phyloP scores from a whole-genome alignment of 345 rosid genomes.

The Eucalyptus erythrocorys region DNA sequence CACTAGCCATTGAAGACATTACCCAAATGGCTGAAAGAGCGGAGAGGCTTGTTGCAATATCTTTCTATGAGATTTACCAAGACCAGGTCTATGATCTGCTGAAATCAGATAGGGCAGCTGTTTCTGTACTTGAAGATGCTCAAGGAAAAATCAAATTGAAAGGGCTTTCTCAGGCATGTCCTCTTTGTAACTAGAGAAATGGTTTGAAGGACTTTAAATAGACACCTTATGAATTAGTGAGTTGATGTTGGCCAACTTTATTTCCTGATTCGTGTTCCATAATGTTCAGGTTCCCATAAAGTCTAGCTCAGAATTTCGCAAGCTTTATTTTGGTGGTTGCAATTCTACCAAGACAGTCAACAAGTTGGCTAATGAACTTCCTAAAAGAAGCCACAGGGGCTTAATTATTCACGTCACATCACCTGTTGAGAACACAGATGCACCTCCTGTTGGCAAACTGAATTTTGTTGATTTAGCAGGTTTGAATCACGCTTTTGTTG shows the following conservation, averaged over 20 bases:
- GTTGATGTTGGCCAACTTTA: not conserved
- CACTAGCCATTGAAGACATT: conserved; percentile 32
- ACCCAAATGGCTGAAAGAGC: conserved; percentile 25
- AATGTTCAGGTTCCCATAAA: conserved; percentile 39
- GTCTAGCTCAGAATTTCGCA: conserved; percentile 38
- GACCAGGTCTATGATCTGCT: conserved; percentile 46
- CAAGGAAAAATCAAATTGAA: conserved; percentile 51
- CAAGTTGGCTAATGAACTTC: conserved; percentile 16
- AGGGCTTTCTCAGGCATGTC: conserved; percentile 73
- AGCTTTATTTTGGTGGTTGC: conserved; percentile 15
- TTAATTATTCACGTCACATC: conserved; percentile 35
- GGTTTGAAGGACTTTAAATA: not conserved
- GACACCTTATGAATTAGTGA: not conserved
- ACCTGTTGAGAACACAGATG: not conserved
- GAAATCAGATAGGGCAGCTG: conserved; percentile 25
- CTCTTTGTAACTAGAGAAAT: not conserved
- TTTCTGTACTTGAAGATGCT: conserved; percentile 28
- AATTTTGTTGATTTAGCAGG: conserved; percentile 77
- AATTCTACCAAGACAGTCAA: conserved; percentile 8
- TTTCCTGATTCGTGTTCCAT: not conserved
- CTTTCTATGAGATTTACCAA: conserved; percentile 39
- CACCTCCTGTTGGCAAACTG: conserved; percentile 32
- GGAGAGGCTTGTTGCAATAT: conserved; percentile 20
- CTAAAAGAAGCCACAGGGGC: conserved; percentile 38
- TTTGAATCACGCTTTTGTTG: not conserved